Evolutionary conservation across 2,329 filamentous ascomycete species (phyloP).

Genomic region (Penicillium janthinellum): DNA sequence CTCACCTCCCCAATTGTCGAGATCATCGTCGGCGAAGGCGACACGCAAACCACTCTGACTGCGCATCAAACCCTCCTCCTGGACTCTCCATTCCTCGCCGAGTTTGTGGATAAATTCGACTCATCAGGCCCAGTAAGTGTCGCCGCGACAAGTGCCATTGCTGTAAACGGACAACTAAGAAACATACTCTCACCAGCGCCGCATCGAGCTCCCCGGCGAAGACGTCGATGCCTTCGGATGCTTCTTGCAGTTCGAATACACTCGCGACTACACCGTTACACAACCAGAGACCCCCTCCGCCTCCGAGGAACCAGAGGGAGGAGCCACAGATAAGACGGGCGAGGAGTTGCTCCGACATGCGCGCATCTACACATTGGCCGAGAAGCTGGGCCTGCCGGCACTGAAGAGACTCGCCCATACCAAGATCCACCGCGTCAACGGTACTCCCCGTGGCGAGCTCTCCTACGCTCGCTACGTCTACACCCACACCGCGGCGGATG

Average conservation of each 20-base stretch:
- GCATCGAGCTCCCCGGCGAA: slow-evolving; percentile 68
- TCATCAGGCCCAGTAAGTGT: slow-evolving; percentile 61
- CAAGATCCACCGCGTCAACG: slow-evolving; percentile 91
- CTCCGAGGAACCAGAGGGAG: slow-evolving; percentile 63
- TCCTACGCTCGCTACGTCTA: slow-evolving; percentile 91
- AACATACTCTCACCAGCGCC: slow-evolving; percentile 52
- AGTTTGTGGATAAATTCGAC: slow-evolving; percentile 63
- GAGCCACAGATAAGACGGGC: slow-evolving; percentile 73
- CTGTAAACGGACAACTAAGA: not conserved
- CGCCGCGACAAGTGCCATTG: too few relatives aligned
- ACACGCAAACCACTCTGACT: slow-evolving; percentile 64
- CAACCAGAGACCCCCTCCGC: slow-evolving; percentile 62
- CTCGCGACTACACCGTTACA: slow-evolving; percentile 79
- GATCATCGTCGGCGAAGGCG: slow-evolving; percentile 64
- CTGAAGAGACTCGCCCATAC: slow-evolving; percentile 77
- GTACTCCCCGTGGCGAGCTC: slow-evolving; percentile 86
- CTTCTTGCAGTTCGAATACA: slow-evolving; percentile 83
- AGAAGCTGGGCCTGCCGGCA: slow-evolving; percentile 68
- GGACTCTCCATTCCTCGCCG: slow-evolving; percentile 73
- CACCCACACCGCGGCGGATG: slow-evolving; percentile 69
- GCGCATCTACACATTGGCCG: slow-evolving; percentile 83
- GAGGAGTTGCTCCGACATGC: slow-evolving; percentile 85
- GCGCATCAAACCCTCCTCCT: slow-evolving; percentile 78
- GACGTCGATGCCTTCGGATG: slow-evolving; percentile 74
- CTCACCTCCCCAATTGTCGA: slow-evolving; percentile 70